Evolutionary conservation across 2,329 filamentous ascomycete genomes (phyloP).

Genomic region (Colletotrichum sp.): DNA sequence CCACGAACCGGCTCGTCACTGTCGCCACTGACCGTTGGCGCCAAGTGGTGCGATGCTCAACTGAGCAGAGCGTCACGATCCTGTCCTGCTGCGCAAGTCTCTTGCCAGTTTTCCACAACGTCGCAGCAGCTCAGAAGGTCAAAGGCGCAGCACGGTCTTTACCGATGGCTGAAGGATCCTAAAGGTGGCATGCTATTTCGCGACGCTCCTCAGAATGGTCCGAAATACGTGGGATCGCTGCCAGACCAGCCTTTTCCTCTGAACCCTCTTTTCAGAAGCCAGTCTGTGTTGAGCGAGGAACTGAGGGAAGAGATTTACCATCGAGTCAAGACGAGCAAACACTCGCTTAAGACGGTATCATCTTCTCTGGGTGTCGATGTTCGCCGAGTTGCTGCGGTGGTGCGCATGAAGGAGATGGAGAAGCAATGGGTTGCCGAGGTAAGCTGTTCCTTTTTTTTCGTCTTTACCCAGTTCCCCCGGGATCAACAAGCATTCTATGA

Average conservation of each 20-base stretch:
- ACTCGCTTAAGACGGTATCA: conserved; percentile 78
- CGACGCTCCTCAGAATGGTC: conserved; percentile 18
- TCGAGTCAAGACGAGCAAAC: conserved; percentile 67
- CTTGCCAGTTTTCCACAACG: conserved; percentile 44
- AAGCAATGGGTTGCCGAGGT: conserved; percentile 79
- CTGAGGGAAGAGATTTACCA: conserved; percentile 77
- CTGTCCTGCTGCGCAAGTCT: background rate
- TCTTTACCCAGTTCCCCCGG: background rate
- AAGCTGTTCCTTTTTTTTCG: conserved; percentile 42
- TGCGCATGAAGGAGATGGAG: conserved; percentile 85
- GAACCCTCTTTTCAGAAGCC: conserved; percentile 74
- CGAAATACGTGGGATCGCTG: conserved; percentile 43
- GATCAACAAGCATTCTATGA: conserved; percentile 43
- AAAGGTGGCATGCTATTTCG: conserved; percentile 20
- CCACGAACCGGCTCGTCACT: conserved; percentile 9
- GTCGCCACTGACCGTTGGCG: conserved; percentile 6
- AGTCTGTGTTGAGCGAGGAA: conserved; percentile 75
- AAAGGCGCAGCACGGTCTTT: conserved; percentile 41
- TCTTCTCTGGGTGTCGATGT: conserved; percentile 81
- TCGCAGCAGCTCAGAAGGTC: conserved; percentile 41
- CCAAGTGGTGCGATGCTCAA: conserved; percentile 10
- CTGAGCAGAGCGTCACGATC: background rate
- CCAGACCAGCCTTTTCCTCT: conserved; percentile 71
- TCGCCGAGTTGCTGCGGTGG: conserved; percentile 82
- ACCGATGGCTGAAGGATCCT: conserved; percentile 35